A percentile compares a stretch with the other conserved stretches of the same genome.
These are phyloP conservation scores for Colletotrichum noveboracense DNA, from an alignment of 2,329 filamentous ascomycete genomes.

Conservation along the genomic window DNA sequence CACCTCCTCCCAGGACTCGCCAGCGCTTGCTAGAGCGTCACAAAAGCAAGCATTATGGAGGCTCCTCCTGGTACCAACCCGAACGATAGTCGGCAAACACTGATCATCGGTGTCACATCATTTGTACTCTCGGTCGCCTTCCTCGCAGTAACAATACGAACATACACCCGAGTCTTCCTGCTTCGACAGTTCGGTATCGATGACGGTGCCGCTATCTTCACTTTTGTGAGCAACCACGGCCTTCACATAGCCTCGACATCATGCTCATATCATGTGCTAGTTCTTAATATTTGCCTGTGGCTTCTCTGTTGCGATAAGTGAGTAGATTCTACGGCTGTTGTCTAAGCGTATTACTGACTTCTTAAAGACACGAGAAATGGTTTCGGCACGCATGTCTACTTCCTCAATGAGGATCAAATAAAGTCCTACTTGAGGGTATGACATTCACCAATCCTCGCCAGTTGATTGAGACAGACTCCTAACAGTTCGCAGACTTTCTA, in stretches of 20 bases:
- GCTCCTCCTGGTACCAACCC: conserved; percentile 4
- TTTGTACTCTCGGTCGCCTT: conserved; percentile 7
- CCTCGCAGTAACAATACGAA: conserved; percentile 3
- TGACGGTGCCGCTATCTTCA: conserved; percentile 27
- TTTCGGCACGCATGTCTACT: conserved; percentile 23
- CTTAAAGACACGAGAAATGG: conserved; percentile 13
- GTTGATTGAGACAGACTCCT: not conserved
- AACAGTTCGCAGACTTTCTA: conserved; percentile 30
- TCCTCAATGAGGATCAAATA: not conserved
- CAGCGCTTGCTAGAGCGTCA: not conserved
- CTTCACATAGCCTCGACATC: not conserved
- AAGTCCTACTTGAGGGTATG: conserved; percentile 11
- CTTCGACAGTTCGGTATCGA: conserved; percentile 30
- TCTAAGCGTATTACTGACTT: not conserved
- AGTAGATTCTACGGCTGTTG: not conserved
- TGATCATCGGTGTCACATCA: not conserved
- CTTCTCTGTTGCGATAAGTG: conserved; percentile 9
- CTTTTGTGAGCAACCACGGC: conserved; percentile 25
- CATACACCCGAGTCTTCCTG: conserved; percentile 28
- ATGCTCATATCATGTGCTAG: not conserved
- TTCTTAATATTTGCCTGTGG: conserved; percentile 3
- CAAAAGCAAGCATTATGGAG: conserved; percentile 4
- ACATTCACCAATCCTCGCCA: not conserved
- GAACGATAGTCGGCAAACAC: not conserved
- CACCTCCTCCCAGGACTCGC: not conserved